phyloP scores from a whole-genome alignment of 805 yeast species.

The Groenewaldozyma tartarivorans region DNA sequence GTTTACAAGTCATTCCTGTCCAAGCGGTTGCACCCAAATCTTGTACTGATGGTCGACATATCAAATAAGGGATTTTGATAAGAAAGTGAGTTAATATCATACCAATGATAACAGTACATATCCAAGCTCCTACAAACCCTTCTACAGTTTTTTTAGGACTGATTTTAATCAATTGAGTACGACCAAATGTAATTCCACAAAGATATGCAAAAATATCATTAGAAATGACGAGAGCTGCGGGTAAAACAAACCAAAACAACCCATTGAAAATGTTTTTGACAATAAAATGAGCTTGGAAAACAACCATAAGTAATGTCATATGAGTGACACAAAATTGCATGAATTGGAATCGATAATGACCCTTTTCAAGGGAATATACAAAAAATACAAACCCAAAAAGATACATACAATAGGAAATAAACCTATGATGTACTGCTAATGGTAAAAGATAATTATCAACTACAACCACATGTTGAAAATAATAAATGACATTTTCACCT shows the following conservation, averaged over 20 bases:
- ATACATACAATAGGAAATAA: constrained; percentile 75
- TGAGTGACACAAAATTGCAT: constrained; percentile 90
- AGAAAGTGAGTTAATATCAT: constrained; percentile 55
- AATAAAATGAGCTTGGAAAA: constrained; percentile 88
- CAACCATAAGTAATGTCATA: constrained; percentile 83
- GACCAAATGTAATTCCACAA: constrained; percentile 95
- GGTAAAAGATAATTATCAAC: constrained; percentile 46
- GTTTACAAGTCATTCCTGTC: constrained; percentile 60
- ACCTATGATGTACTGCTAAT: constrained; percentile 68
- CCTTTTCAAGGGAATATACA: constrained; percentile 81
- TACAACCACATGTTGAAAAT: constrained; percentile 46
- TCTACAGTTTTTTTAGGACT: constrained; percentile 97
- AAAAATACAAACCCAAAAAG: constrained; percentile 83
- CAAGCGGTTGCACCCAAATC: constrained; percentile 47
- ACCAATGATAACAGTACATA: constrained; percentile 75
- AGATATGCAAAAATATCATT: constrained; percentile 95
- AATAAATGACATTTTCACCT: constrained; percentile 70
- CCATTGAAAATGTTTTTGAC: constrained; percentile 85
- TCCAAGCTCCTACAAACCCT: constrained; percentile 97
- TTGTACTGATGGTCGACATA: constrained; percentile 69
- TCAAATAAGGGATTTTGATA: constrained; percentile 60
- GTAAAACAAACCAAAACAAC: constrained; percentile 87
- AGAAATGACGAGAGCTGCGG: constrained; percentile 83
- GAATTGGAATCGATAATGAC: constrained; percentile 84
- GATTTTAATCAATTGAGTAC: constrained; percentile 81